These are phyloP conservation scores for Albifimbria verrucaria DNA, from an alignment of 2,329 filamentous ascomycete genomes.

Conservation along the genomic window DNA sequence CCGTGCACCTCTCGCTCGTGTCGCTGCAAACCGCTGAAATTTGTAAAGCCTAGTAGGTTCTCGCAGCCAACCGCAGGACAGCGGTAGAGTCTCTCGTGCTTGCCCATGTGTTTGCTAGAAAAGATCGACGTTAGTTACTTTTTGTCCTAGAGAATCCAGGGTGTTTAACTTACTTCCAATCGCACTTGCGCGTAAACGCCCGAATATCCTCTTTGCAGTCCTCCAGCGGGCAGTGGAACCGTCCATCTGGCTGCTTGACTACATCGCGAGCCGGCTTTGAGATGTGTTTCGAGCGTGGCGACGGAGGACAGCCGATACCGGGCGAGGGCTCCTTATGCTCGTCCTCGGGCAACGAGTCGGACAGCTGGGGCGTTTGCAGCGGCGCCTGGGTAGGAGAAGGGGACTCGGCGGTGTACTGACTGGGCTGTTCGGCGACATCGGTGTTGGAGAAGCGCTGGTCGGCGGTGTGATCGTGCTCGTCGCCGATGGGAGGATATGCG, in stretches of 20 bases:
- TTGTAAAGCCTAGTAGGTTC: conserved; percentile 91
- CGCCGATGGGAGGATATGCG: conserved; percentile 43
- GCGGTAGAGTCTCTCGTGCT: conserved; percentile 90
- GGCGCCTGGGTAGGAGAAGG: conserved; percentile 34
- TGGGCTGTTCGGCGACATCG: conserved; percentile 40
- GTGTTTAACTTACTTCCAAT: conserved; percentile 75
- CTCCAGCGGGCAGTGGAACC: too few species aligned
- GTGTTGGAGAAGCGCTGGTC: too few species aligned
- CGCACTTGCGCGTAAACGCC: conserved; percentile 78
- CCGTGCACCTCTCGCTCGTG: too few species aligned
- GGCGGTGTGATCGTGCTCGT: conserved; percentile 37
- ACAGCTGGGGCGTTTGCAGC: too few species aligned
- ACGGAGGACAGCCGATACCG: conserved; percentile 26
- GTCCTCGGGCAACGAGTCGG: conserved; percentile 28
- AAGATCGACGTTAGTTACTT: too few species aligned
- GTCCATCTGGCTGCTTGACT: too few species aligned
- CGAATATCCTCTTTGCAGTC: conserved; percentile 57
- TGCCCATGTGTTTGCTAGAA: too few species aligned
- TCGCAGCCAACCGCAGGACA: conserved; percentile 81
- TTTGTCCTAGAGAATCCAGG: too few species aligned
- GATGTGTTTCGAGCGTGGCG: conserved; percentile 48
- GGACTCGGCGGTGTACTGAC: conserved; percentile 39
- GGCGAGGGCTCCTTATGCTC: conserved; percentile 34
- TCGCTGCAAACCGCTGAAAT: too few species aligned
- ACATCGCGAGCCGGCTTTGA: too few species aligned